These are phyloP conservation scores for Boeremia exigua DNA, from an alignment of 2,329 filamentous ascomycete genomes.

Conservation along the genomic window DNA sequence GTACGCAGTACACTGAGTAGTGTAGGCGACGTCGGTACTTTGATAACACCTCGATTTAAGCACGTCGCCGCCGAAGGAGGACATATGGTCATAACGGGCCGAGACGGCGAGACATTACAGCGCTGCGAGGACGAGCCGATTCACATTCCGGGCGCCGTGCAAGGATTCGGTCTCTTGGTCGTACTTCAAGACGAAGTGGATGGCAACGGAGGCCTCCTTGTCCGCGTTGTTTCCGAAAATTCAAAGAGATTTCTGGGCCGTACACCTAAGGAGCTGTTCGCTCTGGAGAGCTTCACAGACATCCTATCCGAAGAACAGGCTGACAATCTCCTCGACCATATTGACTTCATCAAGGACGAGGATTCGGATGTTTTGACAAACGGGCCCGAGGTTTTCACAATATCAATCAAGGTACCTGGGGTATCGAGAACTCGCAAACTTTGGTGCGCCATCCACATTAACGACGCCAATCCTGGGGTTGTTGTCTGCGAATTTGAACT, in stretches of 20 bases:
- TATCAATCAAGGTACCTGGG: slow-evolving; percentile 68
- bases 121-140: slow-evolving; percentile 92
- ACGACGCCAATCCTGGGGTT: slow-evolving; percentile 66
- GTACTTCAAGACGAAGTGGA: slow-evolving; percentile 74
- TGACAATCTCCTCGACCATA: slow-evolving; percentile 82
- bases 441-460: slow-evolving; percentile 87
- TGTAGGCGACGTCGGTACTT: slow-evolving; percentile 52
- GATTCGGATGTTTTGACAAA: slow-evolving; percentile 75
- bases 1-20: slow-evolving; percentile 44
- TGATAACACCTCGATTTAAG: slow-evolving; percentile 77
- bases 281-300: slow-evolving; percentile 76
- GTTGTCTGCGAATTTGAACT: slow-evolving; percentile 89
- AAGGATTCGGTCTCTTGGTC: slow-evolving; percentile 79
- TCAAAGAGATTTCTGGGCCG: slow-evolving; percentile 77
- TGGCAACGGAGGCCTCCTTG: slow-evolving; percentile 64
- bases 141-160: slow-evolving; percentile 81
- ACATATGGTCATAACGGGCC: slow-evolving; percentile 82
- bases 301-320: slow-evolving; percentile 83
- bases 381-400: slow-evolving; percentile 84
- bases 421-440: slow-evolving; percentile 67
- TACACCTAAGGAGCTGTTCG: slow-evolving; percentile 76
- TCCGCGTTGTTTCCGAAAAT: slow-evolving; percentile 83
- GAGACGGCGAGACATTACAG: slow-evolving; percentile 73
- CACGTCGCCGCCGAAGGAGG: slow-evolving; percentile 78
- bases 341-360: slow-evolving; percentile 87